Conservation (phyloP, 805 yeast species). For the Cyberlindnera mrakii region DNA sequence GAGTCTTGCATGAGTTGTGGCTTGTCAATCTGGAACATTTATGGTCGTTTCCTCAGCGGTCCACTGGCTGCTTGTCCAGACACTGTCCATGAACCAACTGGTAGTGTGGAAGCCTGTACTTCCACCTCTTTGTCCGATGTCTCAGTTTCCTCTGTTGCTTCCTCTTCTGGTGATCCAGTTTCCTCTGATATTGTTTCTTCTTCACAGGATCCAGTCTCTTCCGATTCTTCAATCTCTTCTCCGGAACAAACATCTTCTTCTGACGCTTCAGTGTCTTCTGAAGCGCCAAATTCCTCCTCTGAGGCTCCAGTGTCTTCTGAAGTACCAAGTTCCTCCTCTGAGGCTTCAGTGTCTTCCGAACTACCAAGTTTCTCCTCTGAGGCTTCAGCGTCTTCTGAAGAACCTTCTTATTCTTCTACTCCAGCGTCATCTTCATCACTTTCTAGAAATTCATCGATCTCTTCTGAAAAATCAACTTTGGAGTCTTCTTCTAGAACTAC, state of each 20-base stretch:
- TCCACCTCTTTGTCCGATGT: neutral
- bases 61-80: constrained; percentile 5
- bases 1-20: constrained; percentile 9
- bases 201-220: constrained; percentile 15
- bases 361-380: neutral
- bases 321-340: neutral
- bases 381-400: neutral
- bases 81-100: constrained; percentile 6
- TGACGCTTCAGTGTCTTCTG: neutral
- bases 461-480: constrained; percentile 1
- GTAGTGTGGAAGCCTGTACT: neutral
- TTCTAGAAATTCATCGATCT: neutral
- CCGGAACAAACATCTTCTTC: neutral
- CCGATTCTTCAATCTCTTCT: neutral
- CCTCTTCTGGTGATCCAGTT: constrained; percentile 4
- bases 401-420: neutral
- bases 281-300: too few species aligned
- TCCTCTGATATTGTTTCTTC: constrained; percentile 20
- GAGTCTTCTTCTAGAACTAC: neutral
- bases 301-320: neutral
- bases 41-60: constrained; percentile 4
- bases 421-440: neutral
- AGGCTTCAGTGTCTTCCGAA: neutral
- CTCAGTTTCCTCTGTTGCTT: constrained; percentile 4
- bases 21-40: constrained; percentile 7